Evolutionary conservation across 192 early-diverging fungal species (phyloP).

Genomic region (Chytriomyces sp.): DNA sequence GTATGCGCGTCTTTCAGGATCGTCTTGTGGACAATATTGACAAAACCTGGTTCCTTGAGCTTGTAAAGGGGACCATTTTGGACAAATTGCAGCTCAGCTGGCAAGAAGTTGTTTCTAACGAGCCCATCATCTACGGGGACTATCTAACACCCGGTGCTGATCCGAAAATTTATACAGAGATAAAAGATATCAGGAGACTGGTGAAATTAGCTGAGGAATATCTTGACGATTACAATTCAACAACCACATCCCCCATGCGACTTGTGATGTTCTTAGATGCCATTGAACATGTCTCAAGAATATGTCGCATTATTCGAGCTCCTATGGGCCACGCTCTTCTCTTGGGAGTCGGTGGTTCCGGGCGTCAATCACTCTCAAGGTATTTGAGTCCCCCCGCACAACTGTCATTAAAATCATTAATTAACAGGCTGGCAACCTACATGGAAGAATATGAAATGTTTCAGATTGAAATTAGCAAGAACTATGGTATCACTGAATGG

Average conservation of each 20-base stretch:
- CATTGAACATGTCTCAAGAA: conserved; percentile 63
- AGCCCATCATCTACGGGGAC: conserved; percentile 62
- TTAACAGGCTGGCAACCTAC: conserved; percentile 58
- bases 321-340: conserved; percentile 60
- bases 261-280: conserved; percentile 69
- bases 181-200: conserved; percentile 58
- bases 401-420: background rate
- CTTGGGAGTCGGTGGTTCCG: conserved; percentile 65
- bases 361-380: conserved; percentile 53
- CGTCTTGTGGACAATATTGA: conserved; percentile 61
- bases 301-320: conserved; percentile 60
- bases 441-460: conserved; percentile 67
- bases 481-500: conserved; percentile 63
- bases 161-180: conserved; percentile 58
- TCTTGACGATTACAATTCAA: conserved; percentile 64
- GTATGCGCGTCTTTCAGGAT: conserved; percentile 63
- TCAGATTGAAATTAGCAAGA: conserved; percentile 68
- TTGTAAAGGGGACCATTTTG: conserved; percentile 50
- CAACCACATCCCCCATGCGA: conserved; percentile 59
- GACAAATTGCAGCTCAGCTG: conserved; percentile 49
- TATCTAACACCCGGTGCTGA: conserved; percentile 61
- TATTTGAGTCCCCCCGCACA: background rate
- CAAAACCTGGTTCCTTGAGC: conserved; percentile 58
- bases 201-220: conserved; percentile 64
- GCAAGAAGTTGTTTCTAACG: conserved; percentile 53